Base-by-base conservation (phyloP, 345 rosid species). In the Litchi chinensis region DNA sequence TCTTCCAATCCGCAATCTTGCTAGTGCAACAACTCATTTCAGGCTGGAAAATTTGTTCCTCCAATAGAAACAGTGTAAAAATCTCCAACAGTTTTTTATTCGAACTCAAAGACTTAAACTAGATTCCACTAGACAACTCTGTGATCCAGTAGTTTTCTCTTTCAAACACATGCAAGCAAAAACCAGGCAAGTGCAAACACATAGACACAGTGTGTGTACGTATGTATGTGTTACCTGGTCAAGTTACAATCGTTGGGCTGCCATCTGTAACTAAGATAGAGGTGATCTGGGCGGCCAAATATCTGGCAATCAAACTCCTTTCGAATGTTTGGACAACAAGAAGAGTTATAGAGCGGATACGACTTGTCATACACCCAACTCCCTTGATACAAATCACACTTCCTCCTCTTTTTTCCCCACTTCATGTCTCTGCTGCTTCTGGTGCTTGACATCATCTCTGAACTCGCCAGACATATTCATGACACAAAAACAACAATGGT, bases 291-390 rank as follows among this genome's bases (percentile, higher is more conserved):
- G 46, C 98, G 97, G 54, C 97, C 97, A 26, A 86, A 95, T 76
- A 91, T 89, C 65, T 85, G 79, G 85, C 98, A 95, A 73, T 95
- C 90, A 70, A 89, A 95, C 76, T 95, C 95, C 82, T 90, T 90
- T 75, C 92, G 92, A 71, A 95, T 86, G 80, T 83, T 89, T 1
- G 95, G 95, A 65, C 98, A 95, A 10, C 82, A 67, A 0, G 94
- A 78, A 65, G 98, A 87, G 74, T 90, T 68, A 43, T 92, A 95
- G 68, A 89, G 91, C 65, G 95, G 98, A 70, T 87, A 91, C 63
- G 91, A 87, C 26, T 43, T 6, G 78, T 93, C 98, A 80, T 79
- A 79, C 9, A 89, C 88, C 98, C 98, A 95, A 37, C 82, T 87
- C 62, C 98, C 98, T 82, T 82, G 77, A 66, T 89, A 95, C 82